Percentiles rank a stretch among this genome's conserved stretches.
These are phyloP conservation scores for Chrysoporthe puriensis DNA, from an alignment of 2,329 filamentous ascomycete species.

Conservation along the genomic window DNA sequence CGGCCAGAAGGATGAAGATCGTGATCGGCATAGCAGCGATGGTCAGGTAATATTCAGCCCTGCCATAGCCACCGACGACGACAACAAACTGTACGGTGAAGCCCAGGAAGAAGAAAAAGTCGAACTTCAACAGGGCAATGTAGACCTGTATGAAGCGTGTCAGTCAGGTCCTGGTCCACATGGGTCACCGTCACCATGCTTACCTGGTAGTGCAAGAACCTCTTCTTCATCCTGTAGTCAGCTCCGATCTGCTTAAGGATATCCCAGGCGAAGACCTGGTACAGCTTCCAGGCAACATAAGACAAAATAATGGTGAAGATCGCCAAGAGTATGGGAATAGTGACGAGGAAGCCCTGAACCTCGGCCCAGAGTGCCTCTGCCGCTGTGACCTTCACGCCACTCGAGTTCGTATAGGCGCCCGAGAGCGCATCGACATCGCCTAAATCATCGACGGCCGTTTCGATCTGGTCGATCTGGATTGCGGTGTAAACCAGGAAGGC, in stretches of 20 bases:
- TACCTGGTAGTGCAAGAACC: constrained; percentile 96
- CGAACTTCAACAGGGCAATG: constrained; percentile 96
- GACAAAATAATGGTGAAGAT: constrained; percentile 73
- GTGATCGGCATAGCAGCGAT: constrained; percentile 90
- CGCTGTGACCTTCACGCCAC: constrained; percentile 12
- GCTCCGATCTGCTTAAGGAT: constrained; percentile 99
- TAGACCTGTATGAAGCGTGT: constrained; percentile 69
- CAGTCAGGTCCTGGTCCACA: constrained; percentile 18
- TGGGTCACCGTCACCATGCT: constrained; percentile 28
- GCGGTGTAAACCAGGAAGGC: constrained; percentile 91
- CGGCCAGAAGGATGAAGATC: constrained; percentile 82
- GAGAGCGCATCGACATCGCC: constrained; percentile 47
- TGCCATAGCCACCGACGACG: constrained; percentile 72
- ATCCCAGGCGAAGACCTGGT: constrained; percentile 98
- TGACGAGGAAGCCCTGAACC: constrained; percentile 76
- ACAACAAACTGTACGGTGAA: constrained; percentile 98
- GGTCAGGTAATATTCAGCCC: constrained; percentile 82
- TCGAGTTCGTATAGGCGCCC: constrained; percentile 32
- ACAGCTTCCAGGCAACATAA: constrained; percentile 89
- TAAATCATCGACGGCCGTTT: constrained; percentile 68
- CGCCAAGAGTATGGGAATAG: constrained; percentile 83
- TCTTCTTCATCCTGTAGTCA: constrained; percentile 93
- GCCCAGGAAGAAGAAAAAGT: constrained; percentile 99
- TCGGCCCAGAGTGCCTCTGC: constrained; percentile 64
- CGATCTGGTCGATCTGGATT: constrained; percentile 90